A percentile compares a stretch with the other conserved stretches of the same genome.
Evolutionary conservation across 495 filamentous ascomycete species (phyloP).

Genomic region (Aspergillus sclerotioniger): DNA sequence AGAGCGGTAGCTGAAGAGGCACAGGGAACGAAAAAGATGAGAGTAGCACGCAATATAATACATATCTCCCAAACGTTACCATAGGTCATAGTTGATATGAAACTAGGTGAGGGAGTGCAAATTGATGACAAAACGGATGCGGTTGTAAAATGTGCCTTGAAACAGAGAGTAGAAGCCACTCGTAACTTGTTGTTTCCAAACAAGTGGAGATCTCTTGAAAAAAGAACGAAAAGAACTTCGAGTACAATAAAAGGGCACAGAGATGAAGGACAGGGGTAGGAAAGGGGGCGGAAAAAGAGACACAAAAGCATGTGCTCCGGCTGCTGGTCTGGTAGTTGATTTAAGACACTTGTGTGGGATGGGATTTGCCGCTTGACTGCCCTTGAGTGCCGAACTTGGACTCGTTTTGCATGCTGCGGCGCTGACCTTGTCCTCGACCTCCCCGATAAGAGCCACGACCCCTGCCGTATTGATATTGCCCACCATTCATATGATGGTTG

Average conservation of each 20-base stretch:
- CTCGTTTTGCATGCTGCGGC: constrained; percentile 38
- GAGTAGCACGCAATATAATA: constrained; percentile 8
- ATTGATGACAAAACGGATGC: background rate
- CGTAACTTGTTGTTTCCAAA: background rate
- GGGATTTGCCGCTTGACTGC: constrained; percentile 33
- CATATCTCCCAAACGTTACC: constrained; percentile 4
- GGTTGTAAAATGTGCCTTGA: background rate
- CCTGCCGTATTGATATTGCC: constrained; percentile 36
- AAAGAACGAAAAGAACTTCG: background rate
- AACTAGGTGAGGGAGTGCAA: background rate
- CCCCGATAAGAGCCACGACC: constrained; percentile 44
- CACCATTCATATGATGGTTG: constrained; percentile 35
- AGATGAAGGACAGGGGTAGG: background rate
- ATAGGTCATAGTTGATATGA: constrained; percentile 6
- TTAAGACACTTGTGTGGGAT: constrained; percentile 32
- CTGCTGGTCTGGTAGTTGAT: background rate
- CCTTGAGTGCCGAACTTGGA: constrained; percentile 27
- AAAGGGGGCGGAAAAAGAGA: background rate
- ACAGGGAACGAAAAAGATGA: background rate
- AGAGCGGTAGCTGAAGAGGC: background rate
- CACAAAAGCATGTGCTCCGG: background rate
- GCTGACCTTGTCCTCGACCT: constrained; percentile 45
- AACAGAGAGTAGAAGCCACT: background rate
- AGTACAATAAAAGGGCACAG: no score
- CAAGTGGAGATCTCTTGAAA: no score